Conservation (phyloP, 257 asterid genomes). For the Plectranthus barbatus region DNA sequence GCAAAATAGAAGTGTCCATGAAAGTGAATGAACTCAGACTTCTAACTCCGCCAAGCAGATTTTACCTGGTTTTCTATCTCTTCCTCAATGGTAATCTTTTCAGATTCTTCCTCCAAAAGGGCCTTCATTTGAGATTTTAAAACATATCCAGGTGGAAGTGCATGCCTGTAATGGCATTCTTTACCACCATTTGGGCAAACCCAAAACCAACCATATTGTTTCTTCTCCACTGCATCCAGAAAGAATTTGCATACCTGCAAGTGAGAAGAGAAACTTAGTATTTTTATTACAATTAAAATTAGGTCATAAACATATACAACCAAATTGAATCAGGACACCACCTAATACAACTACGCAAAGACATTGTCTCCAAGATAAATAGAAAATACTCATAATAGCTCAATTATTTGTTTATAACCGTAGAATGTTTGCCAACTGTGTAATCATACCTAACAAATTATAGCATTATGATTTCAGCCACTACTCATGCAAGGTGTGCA, state of each 20-base stretch:
- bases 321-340: no score
- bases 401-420: no score
- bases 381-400: no score
- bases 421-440: no score
- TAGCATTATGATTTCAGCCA: no score
- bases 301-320: no score
- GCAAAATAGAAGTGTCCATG: background rate
- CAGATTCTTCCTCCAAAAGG: slow-evolving; percentile 71
- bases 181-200: slow-evolving; percentile 86
- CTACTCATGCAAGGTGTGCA: no score
- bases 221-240: slow-evolving; percentile 96
- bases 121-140: slow-evolving; percentile 98
- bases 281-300: no score
- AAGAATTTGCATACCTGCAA: slow-evolving; percentile 78
- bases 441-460: no score
- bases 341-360: no score
- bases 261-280: background rate
- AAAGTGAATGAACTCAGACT: background rate
- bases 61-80: slow-evolving; percentile 89
- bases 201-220: slow-evolving; percentile 99
- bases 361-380: no score
- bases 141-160: slow-evolving; percentile 93
- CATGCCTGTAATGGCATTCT: slow-evolving; percentile 88
- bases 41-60: slow-evolving; percentile 1
- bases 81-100: slow-evolving; percentile 75